Evolutionary conservation across 2,329 filamentous ascomycete genomes (phyloP).

Genomic region (Alternaria tenuissima): DNA sequence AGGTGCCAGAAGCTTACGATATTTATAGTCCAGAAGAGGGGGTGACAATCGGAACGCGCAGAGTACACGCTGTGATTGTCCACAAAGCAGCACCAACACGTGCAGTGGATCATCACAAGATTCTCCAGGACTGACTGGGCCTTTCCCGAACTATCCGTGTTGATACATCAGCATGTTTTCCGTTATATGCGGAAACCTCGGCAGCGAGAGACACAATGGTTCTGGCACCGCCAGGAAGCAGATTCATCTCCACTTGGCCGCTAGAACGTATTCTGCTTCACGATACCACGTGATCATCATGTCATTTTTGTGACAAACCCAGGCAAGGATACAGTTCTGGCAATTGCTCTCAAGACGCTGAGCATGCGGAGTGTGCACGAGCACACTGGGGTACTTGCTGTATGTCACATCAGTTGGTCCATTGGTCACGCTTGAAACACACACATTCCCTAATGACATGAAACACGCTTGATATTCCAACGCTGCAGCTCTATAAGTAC

Average conservation of each 20-base stretch:
- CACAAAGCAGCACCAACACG: neutral
- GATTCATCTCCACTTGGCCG: no score
- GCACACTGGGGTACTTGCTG: neutral
- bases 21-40: neutral
- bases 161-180: neutral
- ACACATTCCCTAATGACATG: neutral
- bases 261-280: no score
- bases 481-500: neutral
- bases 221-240: neutral
- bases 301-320: neutral
- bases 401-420: neutral
- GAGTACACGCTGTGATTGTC: neutral
- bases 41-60: no score
- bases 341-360: neutral
- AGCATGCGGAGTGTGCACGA: neutral
- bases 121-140: neutral
- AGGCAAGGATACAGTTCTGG: neutral
- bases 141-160: neutral
- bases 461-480: neutral
- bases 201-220: neutral
- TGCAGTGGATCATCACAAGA: neutral
- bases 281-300: neutral
- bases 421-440: neutral
- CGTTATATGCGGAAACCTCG: no score
- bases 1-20: neutral